Base-by-base conservation (phyloP, 2,329 filamentous ascomycete species). In the Colletotrichum coccodes region DNA sequence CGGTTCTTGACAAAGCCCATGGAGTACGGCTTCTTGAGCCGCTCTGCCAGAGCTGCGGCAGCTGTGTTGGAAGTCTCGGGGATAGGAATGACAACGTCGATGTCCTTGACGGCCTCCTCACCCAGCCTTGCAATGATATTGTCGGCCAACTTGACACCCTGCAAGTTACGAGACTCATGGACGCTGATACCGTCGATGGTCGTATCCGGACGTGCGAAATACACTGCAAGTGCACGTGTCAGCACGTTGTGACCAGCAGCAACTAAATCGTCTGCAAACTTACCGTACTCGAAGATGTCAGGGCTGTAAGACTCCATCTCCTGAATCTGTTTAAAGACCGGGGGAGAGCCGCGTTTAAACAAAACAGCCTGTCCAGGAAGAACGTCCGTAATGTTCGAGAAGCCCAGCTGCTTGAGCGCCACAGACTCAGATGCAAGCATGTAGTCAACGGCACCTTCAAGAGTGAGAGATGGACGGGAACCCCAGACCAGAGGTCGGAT, bases 361-460 rank as follows among this genome's bases (percentile, higher is more conserved):
- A 97, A 94, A 70, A 97, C 93, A 3, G 94, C 94, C 81, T 97
- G 89, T 26, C 95, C 94, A 0, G 94, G 94, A 61, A 91, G 82
- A 71, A 97, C 92, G 75, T 97, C 92, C 44, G 86, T 81, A 73
- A 97, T 91, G 76, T 94, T 85, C 38, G 80, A 84, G 82, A 96
- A 97, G 18, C 94, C 94, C 54, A 95, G 90, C 78, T 97, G 94
- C 52, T 88, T 88, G 53, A 97, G 83, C 9, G 94, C 94, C 57
- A 97, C 90, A 9, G 92, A 95, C 80, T 97, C 94, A 0, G 94
- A 97, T 1, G 94, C 94, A 84, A 97, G 89, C 87, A 97, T 94
- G 83, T 97, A 97, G 80, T 97, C 94, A 69, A 81, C 91, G 6
- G 89, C 90, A 5, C 87, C 84, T 40, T 88, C 85, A 44, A 89